Evolutionary conservation across 768 basidiomycete species (phyloP).

Genomic region (Amylocystis lapponica): DNA sequence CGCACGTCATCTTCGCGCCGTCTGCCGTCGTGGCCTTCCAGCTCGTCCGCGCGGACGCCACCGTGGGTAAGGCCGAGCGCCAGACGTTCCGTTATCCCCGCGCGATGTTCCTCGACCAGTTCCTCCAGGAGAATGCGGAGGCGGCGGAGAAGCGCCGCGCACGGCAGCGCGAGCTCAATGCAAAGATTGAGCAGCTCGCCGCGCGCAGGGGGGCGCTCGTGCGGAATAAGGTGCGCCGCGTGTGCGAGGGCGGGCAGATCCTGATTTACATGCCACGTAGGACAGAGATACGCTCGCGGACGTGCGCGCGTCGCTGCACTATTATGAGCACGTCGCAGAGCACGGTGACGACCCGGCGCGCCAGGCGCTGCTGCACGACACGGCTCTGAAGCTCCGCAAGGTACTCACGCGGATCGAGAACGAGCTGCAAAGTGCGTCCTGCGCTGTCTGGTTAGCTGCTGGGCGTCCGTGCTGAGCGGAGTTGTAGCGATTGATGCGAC

Average conservation of each 20-base stretch:
- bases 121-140: conserved; percentile 51
- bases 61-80: conserved; percentile 20
- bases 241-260: no score
- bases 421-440: conserved; percentile 45
- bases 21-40: conserved; percentile 63
- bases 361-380: conserved; percentile 34
- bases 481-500: conserved; percentile 47
- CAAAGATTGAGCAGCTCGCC: conserved; percentile 43
- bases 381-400: conserved; percentile 45
- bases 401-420: conserved; percentile 47
- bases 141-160: conserved; percentile 31
- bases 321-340: conserved; percentile 64
- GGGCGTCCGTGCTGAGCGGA: conserved; percentile 31
- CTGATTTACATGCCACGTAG: no score
- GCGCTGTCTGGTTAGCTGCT: not conserved
- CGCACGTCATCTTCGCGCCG: conserved; percentile 56
- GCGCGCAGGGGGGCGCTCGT: conserved; percentile 43
- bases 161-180: conserved; percentile 34
- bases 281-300: conserved; percentile 58
- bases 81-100: conserved; percentile 54
- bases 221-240: conserved; percentile 52
- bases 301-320: conserved; percentile 56
- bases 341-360: conserved; percentile 43
- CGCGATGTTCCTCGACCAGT: conserved; percentile 67
- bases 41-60: conserved; percentile 26